A percentile compares a stretch with the other conserved stretches of the same genome.
phyloP scores from a whole-genome alignment of 2,329 filamentous ascomycete genomes.

The Aspergillus fumigatus region DNA sequence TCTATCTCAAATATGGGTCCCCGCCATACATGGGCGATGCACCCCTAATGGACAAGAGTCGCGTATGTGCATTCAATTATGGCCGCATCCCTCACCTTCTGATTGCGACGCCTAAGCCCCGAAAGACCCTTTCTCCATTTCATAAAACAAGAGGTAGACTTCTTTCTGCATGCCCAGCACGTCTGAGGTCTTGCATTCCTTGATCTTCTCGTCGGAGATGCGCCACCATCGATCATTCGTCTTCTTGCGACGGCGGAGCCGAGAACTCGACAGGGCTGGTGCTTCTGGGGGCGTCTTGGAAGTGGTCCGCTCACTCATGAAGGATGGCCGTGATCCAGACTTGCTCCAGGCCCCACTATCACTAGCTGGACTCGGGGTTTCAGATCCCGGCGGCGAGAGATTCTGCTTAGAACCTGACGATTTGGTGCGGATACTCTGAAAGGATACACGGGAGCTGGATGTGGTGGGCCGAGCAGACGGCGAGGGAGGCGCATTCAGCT shows the following conservation, averaged over 20 bases:
- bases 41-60: neutral
- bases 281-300: slow-evolving; percentile 22
- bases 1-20: neutral
- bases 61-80: neutral
- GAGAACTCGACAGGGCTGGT: slow-evolving; percentile 24
- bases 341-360: slow-evolving; percentile 24
- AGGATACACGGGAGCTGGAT: slow-evolving; percentile 30
- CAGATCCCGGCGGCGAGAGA: slow-evolving; percentile 17
- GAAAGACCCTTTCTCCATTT: slow-evolving; percentile 58
- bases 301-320: slow-evolving; percentile 19
- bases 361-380: slow-evolving; percentile 21
- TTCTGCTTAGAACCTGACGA: slow-evolving; percentile 23
- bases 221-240: slow-evolving; percentile 85
- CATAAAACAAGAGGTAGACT: slow-evolving; percentile 95
- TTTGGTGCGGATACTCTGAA: slow-evolving; percentile 28
- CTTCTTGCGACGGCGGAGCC: slow-evolving; percentile 56
- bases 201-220: slow-evolving; percentile 94
- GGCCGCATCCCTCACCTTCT: neutral
- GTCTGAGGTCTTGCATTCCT: slow-evolving; percentile 87
- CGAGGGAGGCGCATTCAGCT: slow-evolving; percentile 13
- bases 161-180: slow-evolving; percentile 92
- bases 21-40: neutral
- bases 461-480: slow-evolving; percentile 23
- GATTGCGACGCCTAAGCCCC: slow-evolving; percentile 1
- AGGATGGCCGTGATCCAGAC: slow-evolving; percentile 20